phyloP scores from a whole-genome alignment of 306 rosid species.

The Mucuna pruriens region DNA sequence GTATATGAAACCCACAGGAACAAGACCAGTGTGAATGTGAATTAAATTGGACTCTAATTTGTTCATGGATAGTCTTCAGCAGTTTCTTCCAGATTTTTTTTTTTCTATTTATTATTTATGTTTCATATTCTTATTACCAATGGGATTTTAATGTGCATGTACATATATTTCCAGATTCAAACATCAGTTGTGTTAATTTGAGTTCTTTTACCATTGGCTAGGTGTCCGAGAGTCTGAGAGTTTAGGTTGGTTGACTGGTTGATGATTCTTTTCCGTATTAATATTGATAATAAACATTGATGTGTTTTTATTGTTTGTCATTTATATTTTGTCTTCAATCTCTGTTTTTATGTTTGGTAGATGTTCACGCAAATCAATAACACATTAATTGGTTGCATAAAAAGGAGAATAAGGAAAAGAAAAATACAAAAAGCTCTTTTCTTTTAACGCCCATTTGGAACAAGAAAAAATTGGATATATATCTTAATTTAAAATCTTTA shows the following conservation, averaged over 20 bases:
- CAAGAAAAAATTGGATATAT: not conserved
- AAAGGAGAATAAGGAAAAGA: too few species aligned
- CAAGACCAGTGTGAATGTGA: not conserved
- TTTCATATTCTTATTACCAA: not conserved
- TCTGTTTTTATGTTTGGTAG: not conserved
- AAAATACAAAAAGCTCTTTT: too few species aligned
- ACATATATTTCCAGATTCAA: not conserved
- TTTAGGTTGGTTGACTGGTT: conserved; percentile 8
- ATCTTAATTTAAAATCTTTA: not conserved
- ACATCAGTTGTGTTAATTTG: not conserved
- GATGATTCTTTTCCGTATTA: not conserved
- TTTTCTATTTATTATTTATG: not conserved
- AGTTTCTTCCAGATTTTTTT: not conserved
- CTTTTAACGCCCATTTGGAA: too few species aligned
- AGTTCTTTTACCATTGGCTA: not conserved
- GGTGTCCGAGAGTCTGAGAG: not conserved
- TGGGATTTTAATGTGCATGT: not conserved
- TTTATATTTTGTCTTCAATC: not conserved
- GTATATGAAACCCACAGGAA: not conserved
- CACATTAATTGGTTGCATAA: not conserved
- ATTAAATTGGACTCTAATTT: conserved; percentile 4
- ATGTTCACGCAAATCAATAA: not conserved
- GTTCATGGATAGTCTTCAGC: conserved; percentile 10
- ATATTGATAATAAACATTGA: not conserved
- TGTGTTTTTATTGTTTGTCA: not conserved